Conservation (phyloP, 2,329 filamentous ascomycete genomes). For the Ophiocordyceps camponoti-floridani region DNA sequence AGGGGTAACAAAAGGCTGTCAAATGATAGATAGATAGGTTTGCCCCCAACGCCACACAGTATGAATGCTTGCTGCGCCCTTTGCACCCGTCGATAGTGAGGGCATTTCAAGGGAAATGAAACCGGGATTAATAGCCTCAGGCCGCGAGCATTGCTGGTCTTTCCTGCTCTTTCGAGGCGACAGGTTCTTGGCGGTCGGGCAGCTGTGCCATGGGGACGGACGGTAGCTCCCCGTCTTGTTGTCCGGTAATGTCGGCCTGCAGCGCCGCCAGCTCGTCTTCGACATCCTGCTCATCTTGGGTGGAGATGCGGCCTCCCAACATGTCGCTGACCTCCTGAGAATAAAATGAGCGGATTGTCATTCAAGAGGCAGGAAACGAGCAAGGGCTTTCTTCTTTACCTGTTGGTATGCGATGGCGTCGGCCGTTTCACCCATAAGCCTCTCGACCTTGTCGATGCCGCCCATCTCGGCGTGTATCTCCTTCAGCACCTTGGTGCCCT, state of each 20-base stretch:
- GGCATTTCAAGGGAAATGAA: too few species aligned
- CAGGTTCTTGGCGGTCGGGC: constrained; percentile 8
- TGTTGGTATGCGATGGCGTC: constrained; percentile 85
- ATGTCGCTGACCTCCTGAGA: constrained; percentile 77
- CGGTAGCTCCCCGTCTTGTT: constrained; percentile 9
- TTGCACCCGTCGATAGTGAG: too few species aligned
- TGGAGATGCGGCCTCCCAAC: constrained; percentile 73
- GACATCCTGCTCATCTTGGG: constrained; percentile 92
- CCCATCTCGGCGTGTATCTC: constrained; percentile 95
- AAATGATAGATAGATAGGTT: neutral
- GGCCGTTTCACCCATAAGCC: constrained; percentile 80
- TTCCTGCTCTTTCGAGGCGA: constrained; percentile 11
- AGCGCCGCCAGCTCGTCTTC: constrained; percentile 84
- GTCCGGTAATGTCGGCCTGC: constrained; percentile 26
- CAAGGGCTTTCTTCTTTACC: constrained; percentile 22
- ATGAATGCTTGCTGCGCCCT: constrained; percentile 4
- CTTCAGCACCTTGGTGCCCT: constrained; percentile 75
- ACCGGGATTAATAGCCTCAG: constrained; percentile 2
- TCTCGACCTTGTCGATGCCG: constrained; percentile 82
- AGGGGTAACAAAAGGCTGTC: neutral
- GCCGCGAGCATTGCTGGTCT: constrained; percentile 22
- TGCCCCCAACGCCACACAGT: constrained; percentile 8
- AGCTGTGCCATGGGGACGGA: constrained; percentile 15
- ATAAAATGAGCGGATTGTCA: neutral
- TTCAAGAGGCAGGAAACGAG: neutral